These are phyloP conservation scores for Macrophomina pseudophaseolina DNA, from an alignment of 2,329 filamentous ascomycete genomes.

Conservation along the genomic window DNA sequence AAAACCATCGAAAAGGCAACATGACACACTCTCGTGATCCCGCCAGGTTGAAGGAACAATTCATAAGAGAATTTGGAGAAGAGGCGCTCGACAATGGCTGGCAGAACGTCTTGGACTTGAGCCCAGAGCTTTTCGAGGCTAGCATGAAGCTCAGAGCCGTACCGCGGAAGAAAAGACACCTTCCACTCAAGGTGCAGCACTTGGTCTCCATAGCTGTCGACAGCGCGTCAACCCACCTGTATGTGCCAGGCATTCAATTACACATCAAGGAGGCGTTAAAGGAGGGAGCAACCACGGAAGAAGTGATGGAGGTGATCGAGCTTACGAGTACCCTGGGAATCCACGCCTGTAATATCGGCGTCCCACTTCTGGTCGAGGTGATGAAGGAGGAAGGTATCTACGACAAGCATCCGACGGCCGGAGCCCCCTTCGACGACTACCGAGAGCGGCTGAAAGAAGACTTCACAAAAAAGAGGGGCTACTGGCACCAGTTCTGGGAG, in stretches of 20 bases:
- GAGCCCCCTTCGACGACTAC: conserved; percentile 39
- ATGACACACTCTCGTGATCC: not conserved
- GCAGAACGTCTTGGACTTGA: conserved; percentile 35
- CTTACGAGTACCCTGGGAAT: conserved; percentile 53
- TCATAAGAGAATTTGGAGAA: conserved; percentile 34
- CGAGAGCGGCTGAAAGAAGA: conserved; percentile 48
- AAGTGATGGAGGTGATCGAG: conserved; percentile 55
- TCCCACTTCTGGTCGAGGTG: conserved; percentile 54
- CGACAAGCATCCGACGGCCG: conserved; percentile 17
- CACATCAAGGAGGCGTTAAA: conserved; percentile 48
- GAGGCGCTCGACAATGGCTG: conserved; percentile 37
- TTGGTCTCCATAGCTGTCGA: conserved; percentile 53
- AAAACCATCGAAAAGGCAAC: not conserved
- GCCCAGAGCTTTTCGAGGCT: conserved; percentile 39
- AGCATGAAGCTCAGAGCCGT: conserved; percentile 36
- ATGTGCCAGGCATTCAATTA: conserved; percentile 49
- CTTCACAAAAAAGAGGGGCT: conserved; percentile 53
- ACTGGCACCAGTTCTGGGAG: conserved; percentile 55
- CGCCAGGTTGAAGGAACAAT: conserved; percentile 26
- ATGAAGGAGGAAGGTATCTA: conserved; percentile 50
- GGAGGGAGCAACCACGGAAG: conserved; percentile 47
- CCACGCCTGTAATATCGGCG: conserved; percentile 54
- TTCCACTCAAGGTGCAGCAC: conserved; percentile 49
- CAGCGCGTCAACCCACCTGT: conserved; percentile 52
- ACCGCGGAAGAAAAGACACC: conserved; percentile 40